Evolutionary conservation across 2,329 filamentous ascomycete species (phyloP).

Genomic region (Fusarium mundagurra): DNA sequence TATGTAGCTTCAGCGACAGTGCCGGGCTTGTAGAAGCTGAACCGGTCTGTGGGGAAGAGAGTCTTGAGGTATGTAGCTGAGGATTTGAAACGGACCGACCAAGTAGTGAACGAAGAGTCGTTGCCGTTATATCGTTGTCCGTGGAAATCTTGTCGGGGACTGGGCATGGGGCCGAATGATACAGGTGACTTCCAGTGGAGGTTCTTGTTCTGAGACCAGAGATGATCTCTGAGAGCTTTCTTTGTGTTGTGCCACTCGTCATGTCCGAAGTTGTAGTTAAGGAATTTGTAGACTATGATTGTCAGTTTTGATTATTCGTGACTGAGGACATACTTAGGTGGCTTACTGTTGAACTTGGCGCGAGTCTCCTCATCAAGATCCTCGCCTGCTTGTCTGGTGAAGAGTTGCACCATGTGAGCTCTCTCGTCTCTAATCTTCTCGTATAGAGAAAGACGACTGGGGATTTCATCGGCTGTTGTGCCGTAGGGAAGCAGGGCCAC

Average conservation of each 20-base stretch:
- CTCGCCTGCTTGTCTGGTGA: conserved; percentile 61
- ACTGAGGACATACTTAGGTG: rapidly evolving
- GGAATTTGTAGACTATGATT: conserved; percentile 12
- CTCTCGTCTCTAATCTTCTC: conserved; percentile 66
- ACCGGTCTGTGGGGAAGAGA: conserved; percentile 55
- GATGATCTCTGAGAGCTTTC: conserved; percentile 12
- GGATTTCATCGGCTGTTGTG: conserved; percentile 56
- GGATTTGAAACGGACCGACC: conserved; percentile 61
- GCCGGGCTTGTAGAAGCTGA: conserved; percentile 54
- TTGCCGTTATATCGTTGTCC: neutral
- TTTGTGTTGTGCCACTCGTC: conserved; percentile 37
- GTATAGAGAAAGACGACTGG: conserved; percentile 67
- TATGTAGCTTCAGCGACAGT: conserved; percentile 57
- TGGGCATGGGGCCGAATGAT: conserved; percentile 38
- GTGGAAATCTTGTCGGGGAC: conserved; percentile 32
- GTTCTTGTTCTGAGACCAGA: conserved; percentile 22
- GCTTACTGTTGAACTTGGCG: conserved; percentile 53
- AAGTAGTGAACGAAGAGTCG: conserved; percentile 53
- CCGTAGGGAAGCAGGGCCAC: conserved; percentile 63
- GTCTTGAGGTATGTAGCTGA: conserved; percentile 59
- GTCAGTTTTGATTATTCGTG: neutral
- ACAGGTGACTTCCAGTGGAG: conserved; percentile 28
- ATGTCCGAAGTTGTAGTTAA: conserved; percentile 30
- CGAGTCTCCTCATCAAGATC: conserved; percentile 54
- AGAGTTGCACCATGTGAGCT: conserved; percentile 66